phyloP scores from a whole-genome alignment of 805 yeast genomes.

The Zygosaccharomyces bisporus region DNA sequence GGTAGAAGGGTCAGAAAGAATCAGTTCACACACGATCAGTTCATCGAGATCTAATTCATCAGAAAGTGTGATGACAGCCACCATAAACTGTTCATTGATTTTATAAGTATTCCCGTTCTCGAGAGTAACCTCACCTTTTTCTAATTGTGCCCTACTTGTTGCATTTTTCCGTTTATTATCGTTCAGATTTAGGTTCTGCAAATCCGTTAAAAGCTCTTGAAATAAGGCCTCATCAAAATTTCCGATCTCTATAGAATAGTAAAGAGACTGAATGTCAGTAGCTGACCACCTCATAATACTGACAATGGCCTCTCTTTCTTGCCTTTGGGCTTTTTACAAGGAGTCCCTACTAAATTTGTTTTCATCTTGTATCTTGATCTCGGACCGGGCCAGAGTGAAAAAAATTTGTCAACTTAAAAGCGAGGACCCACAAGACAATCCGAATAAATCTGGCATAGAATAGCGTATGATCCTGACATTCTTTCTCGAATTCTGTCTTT shows the following conservation, averaged over 20 bases:
- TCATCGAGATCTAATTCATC: slow-evolving; percentile 77
- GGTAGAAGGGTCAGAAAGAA: slow-evolving; percentile 39
- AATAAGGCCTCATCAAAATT: slow-evolving; percentile 27
- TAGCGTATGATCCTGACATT: too few relatives aligned
- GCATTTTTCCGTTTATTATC: slow-evolving; percentile 43
- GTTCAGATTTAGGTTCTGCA: slow-evolving; percentile 40
- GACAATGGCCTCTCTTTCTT: slow-evolving; percentile 1
- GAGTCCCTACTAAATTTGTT: not conserved
- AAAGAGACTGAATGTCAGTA: slow-evolving; percentile 42
- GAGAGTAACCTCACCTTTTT: slow-evolving; percentile 45
- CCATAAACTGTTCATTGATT: slow-evolving; percentile 62
- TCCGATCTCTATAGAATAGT: slow-evolving; percentile 42
- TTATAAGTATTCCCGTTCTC: slow-evolving; percentile 47
- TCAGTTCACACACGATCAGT: slow-evolving; percentile 63
- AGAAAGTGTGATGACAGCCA: slow-evolving; percentile 53
- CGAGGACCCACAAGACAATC: not conserved
- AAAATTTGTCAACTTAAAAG: slow-evolving; percentile 1
- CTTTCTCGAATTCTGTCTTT: too few relatives aligned
- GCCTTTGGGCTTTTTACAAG: not conserved
- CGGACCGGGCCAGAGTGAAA: slow-evolving; percentile 1
- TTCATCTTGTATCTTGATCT: slow-evolving; percentile 1
- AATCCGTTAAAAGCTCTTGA: slow-evolving; percentile 43
- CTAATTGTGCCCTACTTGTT: slow-evolving; percentile 45
- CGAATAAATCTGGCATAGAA: too few relatives aligned
- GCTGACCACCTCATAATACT: slow-evolving; percentile 28